Conservation (phyloP, 202 grass and related monocot species). For the Miscanthus sacchariflorus region DNA sequence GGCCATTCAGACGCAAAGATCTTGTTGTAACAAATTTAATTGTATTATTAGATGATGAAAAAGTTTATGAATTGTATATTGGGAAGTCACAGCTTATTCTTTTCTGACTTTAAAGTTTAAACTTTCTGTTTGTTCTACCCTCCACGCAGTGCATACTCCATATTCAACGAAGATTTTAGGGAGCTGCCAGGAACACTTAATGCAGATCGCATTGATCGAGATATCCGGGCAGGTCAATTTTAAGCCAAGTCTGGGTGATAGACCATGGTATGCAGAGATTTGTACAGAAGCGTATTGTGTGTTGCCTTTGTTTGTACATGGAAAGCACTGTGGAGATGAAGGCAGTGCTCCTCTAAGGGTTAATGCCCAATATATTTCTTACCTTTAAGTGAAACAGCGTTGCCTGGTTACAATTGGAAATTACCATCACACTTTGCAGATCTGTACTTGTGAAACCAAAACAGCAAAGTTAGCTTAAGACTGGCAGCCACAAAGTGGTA, state of each 20-base stretch:
- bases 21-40: slow-evolving; percentile 2
- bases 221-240: slow-evolving; percentile 85
- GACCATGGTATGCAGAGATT: neutral
- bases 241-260: slow-evolving; percentile 34
- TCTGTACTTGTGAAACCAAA: neutral
- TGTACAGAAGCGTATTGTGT: slow-evolving; percentile 38
- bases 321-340: slow-evolving; percentile 14
- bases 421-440: slow-evolving; percentile 13
- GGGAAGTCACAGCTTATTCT: neutral
- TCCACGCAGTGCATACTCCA: slow-evolving; percentile 89
- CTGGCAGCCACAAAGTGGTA: neutral
- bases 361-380: neutral
- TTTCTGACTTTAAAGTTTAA: neutral
- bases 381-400: neutral
- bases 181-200: slow-evolving; percentile 96
- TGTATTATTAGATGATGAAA: neutral
- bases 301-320: slow-evolving; percentile 10
- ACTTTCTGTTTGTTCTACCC: slow-evolving; percentile 28
- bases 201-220: slow-evolving; percentile 88
- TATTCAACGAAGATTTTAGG: slow-evolving; percentile 97
- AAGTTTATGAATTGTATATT: slow-evolving; percentile 2
- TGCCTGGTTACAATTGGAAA: neutral
- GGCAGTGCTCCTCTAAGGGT: neutral
- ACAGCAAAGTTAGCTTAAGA: neutral
- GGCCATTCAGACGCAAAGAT: neutral